Evolutionary conservation across 176 grass and related monocot species (phyloP).

Genomic region (Poa pratensis): DNA sequence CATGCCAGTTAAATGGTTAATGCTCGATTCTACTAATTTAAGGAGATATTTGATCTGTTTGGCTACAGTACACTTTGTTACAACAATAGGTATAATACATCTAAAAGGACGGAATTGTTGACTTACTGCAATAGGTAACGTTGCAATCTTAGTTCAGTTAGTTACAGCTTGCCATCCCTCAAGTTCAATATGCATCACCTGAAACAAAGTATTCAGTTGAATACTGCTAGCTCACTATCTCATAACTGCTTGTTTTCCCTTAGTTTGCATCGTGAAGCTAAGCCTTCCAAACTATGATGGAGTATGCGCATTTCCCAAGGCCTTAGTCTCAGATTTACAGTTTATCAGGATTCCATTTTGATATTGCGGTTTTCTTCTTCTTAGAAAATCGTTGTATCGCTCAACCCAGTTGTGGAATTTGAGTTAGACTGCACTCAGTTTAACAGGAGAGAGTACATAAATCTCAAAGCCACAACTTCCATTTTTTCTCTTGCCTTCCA

Average conservation of each 20-base stretch:
- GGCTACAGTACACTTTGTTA: background rate
- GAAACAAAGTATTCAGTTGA: background rate
- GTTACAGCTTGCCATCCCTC: background rate
- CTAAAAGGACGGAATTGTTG: background rate
- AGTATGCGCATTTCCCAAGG: background rate
- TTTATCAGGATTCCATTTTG: conserved; percentile 1
- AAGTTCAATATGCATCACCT: background rate
- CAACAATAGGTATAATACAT: background rate
- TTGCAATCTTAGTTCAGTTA: background rate
- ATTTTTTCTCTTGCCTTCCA: conserved; percentile 18
- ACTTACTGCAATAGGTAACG: background rate
- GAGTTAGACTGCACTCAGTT: background rate
- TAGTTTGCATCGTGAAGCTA: conserved; percentile 18
- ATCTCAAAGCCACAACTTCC: background rate
- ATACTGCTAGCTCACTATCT: background rate
- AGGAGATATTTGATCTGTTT: background rate
- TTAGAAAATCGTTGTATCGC: background rate
- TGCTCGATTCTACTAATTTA: background rate
- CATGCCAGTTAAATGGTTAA: background rate
- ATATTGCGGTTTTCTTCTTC: background rate
- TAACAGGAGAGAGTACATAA: background rate
- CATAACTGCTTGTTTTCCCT: conserved; percentile 10
- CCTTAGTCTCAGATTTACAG: background rate
- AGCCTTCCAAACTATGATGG: conserved; percentile 14
- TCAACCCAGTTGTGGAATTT: background rate